Percentiles rank a stretch among this genome's conserved stretches.
Evolutionary conservation across 257 asterid genomes (phyloP).

Genomic region (Jaltomata sinuosa): DNA sequence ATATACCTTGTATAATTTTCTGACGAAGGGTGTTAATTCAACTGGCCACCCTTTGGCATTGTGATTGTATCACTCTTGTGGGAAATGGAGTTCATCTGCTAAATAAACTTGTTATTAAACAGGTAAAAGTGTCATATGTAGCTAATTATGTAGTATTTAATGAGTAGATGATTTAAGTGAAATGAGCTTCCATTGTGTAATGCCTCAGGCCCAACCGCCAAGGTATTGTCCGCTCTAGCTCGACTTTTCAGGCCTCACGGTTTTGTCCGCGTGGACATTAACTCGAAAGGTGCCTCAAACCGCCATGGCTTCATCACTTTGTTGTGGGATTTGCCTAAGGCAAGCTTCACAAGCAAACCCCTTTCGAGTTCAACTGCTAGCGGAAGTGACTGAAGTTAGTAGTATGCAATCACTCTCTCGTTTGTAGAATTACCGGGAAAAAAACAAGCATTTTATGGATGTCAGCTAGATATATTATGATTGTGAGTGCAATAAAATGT

Average conservation of each 20-base stretch:
- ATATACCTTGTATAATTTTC: neutral
- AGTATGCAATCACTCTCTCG: neutral
- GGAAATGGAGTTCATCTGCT: neutral
- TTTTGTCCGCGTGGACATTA: neutral
- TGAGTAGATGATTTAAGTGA: neutral
- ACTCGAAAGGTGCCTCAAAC: neutral
- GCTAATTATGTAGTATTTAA: neutral
- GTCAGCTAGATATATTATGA: neutral
- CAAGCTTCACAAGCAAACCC: neutral
- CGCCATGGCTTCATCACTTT: neutral
- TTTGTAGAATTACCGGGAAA: neutral
- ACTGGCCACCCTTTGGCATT: neutral
- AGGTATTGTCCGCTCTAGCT: neutral
- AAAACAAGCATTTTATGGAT: neutral
- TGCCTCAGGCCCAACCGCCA: neutral
- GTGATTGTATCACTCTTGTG: neutral
- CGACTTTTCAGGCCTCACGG: neutral
- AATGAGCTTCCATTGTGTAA: neutral
- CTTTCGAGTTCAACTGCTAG: neutral
- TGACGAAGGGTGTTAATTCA: neutral
- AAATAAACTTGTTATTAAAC: neutral
- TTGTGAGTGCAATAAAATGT: neutral
- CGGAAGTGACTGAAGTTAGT: neutral
- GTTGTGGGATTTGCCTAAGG: neutral
- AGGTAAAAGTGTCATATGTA: neutral